phyloP scores from a whole-genome alignment of 2,329 filamentous ascomycete species.

The Cladophialophora yegresii region DNA sequence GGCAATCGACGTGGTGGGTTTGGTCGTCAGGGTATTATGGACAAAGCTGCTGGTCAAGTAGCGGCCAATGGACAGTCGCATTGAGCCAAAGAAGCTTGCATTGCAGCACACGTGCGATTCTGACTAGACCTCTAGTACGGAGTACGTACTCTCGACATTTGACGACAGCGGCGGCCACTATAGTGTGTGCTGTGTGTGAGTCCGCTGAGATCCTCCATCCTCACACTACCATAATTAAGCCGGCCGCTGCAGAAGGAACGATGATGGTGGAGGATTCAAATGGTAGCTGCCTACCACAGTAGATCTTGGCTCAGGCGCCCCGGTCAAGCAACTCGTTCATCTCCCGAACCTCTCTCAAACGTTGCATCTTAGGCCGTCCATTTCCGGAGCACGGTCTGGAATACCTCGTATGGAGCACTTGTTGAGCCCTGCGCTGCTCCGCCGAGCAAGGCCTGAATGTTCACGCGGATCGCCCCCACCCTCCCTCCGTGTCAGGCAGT shows the following conservation, averaged over 20 bases:
- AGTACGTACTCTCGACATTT: background rate
- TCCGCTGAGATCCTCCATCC: background rate
- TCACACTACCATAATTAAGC: background rate
- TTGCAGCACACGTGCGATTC: background rate
- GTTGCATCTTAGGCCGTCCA: background rate
- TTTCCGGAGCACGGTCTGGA: background rate
- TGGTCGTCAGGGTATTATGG: conserved; percentile 30
- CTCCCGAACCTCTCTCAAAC: background rate
- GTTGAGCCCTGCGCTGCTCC: too few relatives aligned
- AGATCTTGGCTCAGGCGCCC: background rate
- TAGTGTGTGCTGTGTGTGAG: background rate
- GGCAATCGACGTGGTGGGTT: conserved; percentile 18
- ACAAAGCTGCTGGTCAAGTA: conserved; percentile 16
- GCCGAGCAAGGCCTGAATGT: background rate
- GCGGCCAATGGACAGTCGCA: background rate
- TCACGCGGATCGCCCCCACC: background rate
- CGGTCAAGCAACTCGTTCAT: background rate
- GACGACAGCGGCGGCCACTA: background rate
- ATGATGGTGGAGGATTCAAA: background rate
- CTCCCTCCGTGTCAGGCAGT: background rate
- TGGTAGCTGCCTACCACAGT: background rate
- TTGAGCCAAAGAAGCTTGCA: background rate
- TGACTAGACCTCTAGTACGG: background rate
- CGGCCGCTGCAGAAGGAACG: background rate
- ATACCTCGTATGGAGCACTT: too few relatives aligned